Evolutionary conservation across 345 rosid species (phyloP).

Genomic region (Euphorbia pulcherrima): DNA sequence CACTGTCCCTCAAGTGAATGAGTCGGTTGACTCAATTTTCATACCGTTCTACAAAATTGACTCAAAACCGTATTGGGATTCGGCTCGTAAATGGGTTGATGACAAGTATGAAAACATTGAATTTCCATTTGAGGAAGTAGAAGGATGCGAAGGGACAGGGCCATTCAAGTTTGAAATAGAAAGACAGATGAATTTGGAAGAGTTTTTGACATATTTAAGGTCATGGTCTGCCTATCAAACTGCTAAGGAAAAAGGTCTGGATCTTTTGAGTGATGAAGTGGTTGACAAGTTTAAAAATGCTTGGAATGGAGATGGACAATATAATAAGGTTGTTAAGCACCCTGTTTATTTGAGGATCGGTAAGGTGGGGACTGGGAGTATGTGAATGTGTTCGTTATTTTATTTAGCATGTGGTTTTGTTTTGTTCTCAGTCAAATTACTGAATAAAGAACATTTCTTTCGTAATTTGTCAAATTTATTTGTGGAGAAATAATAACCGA

Average conservation of each 20-base stretch:
- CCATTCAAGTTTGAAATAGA: slow-evolving; percentile 54
- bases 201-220: slow-evolving; percentile 49
- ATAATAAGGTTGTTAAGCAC: slow-evolving; percentile 39
- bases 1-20: slow-evolving; percentile 53
- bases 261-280: slow-evolving; percentile 46
- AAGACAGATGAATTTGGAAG: slow-evolving; percentile 52
- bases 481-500: too few relatives aligned
- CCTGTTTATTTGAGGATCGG: slow-evolving; percentile 71
- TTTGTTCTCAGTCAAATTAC: neutral
- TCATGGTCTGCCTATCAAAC: slow-evolving; percentile 71
- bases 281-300: slow-evolving; percentile 38
- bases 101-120: slow-evolving; percentile 44
- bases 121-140: slow-evolving; percentile 68
- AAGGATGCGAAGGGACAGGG: slow-evolving; percentile 43
- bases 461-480: too few relatives aligned
- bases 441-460: neutral
- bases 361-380: slow-evolving; percentile 41
- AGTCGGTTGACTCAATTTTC: slow-evolving; percentile 48
- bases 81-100: slow-evolving; percentile 54
- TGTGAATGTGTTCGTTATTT: neutral
- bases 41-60: slow-evolving; percentile 40
- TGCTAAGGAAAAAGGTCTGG: slow-evolving; percentile 58
- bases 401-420: neutral
- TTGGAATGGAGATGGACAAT: slow-evolving; percentile 48
- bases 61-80: slow-evolving; percentile 52